These are phyloP conservation scores for Clarireedia paspali DNA, from an alignment of 2,329 filamentous ascomycete genomes.

Conservation along the genomic window DNA sequence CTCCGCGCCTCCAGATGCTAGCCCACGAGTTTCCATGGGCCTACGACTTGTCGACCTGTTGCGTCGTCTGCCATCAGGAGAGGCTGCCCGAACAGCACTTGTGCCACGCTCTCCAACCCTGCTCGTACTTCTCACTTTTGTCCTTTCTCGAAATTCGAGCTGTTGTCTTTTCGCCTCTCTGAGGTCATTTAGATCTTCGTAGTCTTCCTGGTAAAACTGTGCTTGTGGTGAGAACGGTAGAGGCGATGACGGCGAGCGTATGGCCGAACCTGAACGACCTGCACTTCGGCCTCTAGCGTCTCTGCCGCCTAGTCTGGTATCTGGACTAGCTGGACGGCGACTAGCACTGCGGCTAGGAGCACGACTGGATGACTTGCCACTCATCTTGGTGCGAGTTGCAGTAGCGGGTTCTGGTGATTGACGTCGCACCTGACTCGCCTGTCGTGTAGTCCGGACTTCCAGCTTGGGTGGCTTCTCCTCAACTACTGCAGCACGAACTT, in stretches of 20 bases:
- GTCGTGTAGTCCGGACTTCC: constrained; percentile 30
- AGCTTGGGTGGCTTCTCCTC: constrained; percentile 18
- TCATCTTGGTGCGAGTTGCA: constrained; percentile 5
- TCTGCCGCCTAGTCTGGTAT: constrained; percentile 22
- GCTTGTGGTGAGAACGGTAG: constrained; percentile 61
- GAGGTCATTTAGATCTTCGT: constrained; percentile 49
- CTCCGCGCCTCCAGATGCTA: constrained; percentile 17
- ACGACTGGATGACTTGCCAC: constrained; percentile 26
- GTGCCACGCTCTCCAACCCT: constrained; percentile 31
- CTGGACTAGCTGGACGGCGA: constrained; percentile 30
- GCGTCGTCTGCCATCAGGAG: constrained; percentile 27
- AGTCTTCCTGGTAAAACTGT: constrained; percentile 51
- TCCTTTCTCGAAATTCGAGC: constrained; percentile 38
- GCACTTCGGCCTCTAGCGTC: constrained; percentile 54
- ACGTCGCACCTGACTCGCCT: constrained; percentile 27
- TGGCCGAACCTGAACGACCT: constrained; percentile 48
- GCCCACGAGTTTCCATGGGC: constrained; percentile 13
- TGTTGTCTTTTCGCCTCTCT: constrained; percentile 44
- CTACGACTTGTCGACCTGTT: constrained; percentile 28
- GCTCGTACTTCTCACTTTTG: constrained; percentile 44
- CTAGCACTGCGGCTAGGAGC: constrained; percentile 33
- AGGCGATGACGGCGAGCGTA: constrained; percentile 73
- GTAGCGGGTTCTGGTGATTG: constrained; percentile 22
- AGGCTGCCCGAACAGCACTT: constrained; percentile 24
- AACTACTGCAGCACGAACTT: constrained; percentile 21